These are phyloP conservation scores for Plasmodium gonderi DNA, from an alignment of 169 alveolate genomes.

Conservation along the genomic window DNA sequence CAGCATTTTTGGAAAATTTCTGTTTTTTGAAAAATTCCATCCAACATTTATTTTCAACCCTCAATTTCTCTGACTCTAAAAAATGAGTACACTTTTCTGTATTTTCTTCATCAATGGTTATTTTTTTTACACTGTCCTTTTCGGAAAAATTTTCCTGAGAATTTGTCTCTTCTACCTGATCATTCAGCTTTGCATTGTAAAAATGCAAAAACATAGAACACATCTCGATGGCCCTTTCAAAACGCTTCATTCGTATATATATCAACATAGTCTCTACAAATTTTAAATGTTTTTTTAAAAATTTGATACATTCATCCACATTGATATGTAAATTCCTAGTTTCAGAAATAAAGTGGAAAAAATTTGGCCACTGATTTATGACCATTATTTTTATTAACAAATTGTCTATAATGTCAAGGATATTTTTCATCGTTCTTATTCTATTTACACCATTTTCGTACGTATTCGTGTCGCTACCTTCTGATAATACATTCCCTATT, in stretches of 20 bases:
- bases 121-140: neutral
- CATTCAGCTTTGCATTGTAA: neutral
- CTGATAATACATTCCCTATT: neutral
- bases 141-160: neutral
- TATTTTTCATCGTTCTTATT: neutral
- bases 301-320: constrained; percentile 17
- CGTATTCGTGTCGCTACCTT: neutral
- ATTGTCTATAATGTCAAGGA: neutral
- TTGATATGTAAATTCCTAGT: constrained; percentile 4
- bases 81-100: neutral
- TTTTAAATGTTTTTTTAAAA: neutral
- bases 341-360: constrained; percentile 3
- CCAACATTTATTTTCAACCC: constrained; percentile 2
- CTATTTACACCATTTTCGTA: neutral
- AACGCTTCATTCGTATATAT: constrained; percentile 18
- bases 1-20: neutral
- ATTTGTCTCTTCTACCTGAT: neutral
- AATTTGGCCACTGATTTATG: neutral
- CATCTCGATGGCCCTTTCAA: constrained; percentile 45
- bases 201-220: constrained; percentile 20
- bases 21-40: neutral
- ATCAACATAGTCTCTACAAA: constrained; percentile 14
- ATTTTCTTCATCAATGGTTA: neutral
- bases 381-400: constrained; percentile 20
- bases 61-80: neutral